Conservation (phyloP, 805 yeast genomes). For the Tetrapisispora taiwanensis region DNA sequence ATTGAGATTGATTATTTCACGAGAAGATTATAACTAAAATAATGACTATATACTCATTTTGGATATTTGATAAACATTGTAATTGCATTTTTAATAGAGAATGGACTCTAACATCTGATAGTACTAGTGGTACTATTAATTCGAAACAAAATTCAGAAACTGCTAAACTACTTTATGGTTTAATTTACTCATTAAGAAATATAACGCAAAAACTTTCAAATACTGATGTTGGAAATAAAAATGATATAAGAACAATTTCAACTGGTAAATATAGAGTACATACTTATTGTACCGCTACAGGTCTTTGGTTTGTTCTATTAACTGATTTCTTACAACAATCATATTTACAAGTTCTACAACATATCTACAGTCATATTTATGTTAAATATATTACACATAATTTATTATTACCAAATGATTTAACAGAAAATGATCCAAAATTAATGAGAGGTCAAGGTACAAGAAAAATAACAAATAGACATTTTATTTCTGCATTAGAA, state of each 20-base stretch:
- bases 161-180: constrained; percentile 78
- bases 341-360: constrained; percentile 21
- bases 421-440: constrained; percentile 18
- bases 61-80: constrained; percentile 89
- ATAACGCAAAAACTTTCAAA: constrained; percentile 47
- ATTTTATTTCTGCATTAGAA: constrained; percentile 22
- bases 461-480: constrained; percentile 23
- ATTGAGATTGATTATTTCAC: too few species aligned
- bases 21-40: too few species aligned
- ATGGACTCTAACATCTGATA: constrained; percentile 37
- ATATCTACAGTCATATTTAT: constrained; percentile 26
- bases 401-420: constrained; percentile 25
- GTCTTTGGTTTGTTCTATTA: constrained; percentile 62
- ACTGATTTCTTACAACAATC: constrained; percentile 43
- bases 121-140: constrained; percentile 35
- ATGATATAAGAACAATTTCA: constrained; percentile 33
- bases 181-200: constrained; percentile 67
- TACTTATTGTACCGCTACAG: constrained; percentile 68
- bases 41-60: constrained; percentile 68
- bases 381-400: constrained; percentile 24
- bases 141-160: constrained; percentile 53
- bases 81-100: constrained; percentile 77
- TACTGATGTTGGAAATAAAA: constrained; percentile 19
- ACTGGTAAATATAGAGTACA: constrained; percentile 75
- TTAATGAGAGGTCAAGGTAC: constrained; percentile 28